Conservation (phyloP, 176 grass and related monocot species). For the Cenchrus purpureus region DNA sequence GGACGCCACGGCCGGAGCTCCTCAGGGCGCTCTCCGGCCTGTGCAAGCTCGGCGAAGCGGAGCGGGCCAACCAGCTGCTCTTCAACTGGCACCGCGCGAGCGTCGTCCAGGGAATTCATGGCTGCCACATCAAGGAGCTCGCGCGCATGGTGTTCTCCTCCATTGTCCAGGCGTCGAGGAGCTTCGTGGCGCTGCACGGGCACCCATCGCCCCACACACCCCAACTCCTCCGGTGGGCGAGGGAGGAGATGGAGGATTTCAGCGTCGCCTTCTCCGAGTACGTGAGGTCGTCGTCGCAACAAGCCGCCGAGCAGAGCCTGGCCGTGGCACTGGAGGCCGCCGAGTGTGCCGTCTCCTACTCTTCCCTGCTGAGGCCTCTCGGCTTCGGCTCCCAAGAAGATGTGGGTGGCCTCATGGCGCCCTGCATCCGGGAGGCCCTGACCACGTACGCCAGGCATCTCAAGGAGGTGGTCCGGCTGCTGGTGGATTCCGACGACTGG, state of each 20-base stretch:
- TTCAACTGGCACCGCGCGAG: slow-evolving; percentile 22
- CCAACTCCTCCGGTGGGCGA: slow-evolving; percentile 50
- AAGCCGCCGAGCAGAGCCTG: not conserved
- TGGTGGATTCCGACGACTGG: slow-evolving; percentile 41
- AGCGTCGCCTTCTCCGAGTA: slow-evolving; percentile 40
- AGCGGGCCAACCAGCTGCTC: slow-evolving; percentile 41
- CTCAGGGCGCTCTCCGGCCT: slow-evolving; percentile 47
- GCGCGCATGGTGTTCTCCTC: slow-evolving; percentile 51
- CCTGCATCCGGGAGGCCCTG: slow-evolving; percentile 44
- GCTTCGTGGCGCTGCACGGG: slow-evolving; percentile 44
- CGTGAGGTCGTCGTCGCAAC: not conserved
- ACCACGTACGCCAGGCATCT: slow-evolving; percentile 34
- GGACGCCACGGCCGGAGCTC: slow-evolving; percentile 50
- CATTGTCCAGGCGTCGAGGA: slow-evolving; percentile 39
- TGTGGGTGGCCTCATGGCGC: slow-evolving; percentile 29
- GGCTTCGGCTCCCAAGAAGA: slow-evolving; percentile 15
- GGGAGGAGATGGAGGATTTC: slow-evolving; percentile 53
- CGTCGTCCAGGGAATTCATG: not conserved
- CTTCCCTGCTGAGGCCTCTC: slow-evolving; percentile 24
- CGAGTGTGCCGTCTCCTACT: slow-evolving; percentile 38
- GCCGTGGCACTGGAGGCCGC: slow-evolving; percentile 42
- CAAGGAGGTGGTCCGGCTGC: slow-evolving; percentile 38
- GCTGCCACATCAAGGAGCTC: not conserved
- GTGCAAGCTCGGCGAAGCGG: slow-evolving; percentile 49
- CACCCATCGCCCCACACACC: not conserved